phyloP scores from a whole-genome alignment of 2,329 filamentous ascomycete genomes.

The Ophiosphaerella korrae region DNA sequence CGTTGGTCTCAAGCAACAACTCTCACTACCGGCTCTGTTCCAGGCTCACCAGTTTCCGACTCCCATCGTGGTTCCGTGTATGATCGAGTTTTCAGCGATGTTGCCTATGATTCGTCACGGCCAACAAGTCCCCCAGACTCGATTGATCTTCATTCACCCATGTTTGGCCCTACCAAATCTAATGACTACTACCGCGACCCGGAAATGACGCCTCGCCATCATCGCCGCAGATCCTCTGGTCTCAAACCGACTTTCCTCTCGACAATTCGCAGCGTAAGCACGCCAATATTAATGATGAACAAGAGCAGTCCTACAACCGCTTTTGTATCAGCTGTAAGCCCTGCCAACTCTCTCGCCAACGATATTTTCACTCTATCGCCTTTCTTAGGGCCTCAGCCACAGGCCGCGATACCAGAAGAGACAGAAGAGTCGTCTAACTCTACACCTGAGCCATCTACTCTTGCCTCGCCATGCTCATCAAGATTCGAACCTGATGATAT shows the following conservation, averaged over 20 bases:
- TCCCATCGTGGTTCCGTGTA: slow-evolving; percentile 75
- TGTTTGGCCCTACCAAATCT: slow-evolving; percentile 56
- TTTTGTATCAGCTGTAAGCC: slow-evolving; percentile 38
- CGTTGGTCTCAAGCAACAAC: slow-evolving; percentile 72
- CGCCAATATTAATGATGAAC: slow-evolving; percentile 38
- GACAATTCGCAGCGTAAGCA: slow-evolving; percentile 39
- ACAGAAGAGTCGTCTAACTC: slow-evolving; percentile 31
- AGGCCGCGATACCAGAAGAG: slow-evolving; percentile 45
- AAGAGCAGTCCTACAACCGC: slow-evolving; percentile 44
- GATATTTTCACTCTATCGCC: slow-evolving; percentile 37
- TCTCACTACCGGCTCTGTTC: slow-evolving; percentile 71
- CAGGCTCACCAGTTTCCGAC: slow-evolving; percentile 80
- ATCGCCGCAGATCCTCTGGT: slow-evolving; percentile 30
- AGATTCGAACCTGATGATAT: slow-evolving; percentile 37
- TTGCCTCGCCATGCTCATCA: slow-evolving; percentile 28
- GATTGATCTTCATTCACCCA: slow-evolving; percentile 62
- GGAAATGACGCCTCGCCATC: slow-evolving; percentile 17
- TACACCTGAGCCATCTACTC: slow-evolving; percentile 16
- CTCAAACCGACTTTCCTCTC: slow-evolving; percentile 38
- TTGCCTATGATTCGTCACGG: slow-evolving; percentile 67
- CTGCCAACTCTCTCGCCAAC: slow-evolving; percentile 37
- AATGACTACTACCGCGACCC: slow-evolving; percentile 26
- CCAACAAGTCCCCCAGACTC: slow-evolving; percentile 81
- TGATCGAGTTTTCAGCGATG: slow-evolving; percentile 68
- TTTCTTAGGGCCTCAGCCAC: slow-evolving; percentile 24